These are phyloP conservation scores for Fusarium sp. DNA, from an alignment of 2,329 filamentous ascomycete genomes.

Conservation along the genomic window DNA sequence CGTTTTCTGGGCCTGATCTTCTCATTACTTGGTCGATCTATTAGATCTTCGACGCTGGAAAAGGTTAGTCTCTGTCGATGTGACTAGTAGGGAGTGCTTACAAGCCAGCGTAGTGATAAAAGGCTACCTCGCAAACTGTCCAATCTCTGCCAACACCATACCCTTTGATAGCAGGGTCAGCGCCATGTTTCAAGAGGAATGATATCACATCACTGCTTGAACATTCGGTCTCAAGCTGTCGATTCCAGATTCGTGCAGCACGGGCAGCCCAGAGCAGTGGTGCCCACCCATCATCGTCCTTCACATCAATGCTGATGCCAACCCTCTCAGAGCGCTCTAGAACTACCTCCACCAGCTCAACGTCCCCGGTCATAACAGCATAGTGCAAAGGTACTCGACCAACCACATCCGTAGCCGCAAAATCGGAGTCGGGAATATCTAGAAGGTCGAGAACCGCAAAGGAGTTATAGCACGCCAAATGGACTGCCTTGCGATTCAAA, in stretches of 20 bases:
- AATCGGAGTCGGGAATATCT: too few relatives aligned
- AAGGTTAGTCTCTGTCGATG: fast-evolving
- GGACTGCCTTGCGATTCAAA: too few relatives aligned
- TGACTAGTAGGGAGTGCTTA: fast-evolving
- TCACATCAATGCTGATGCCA: too few relatives aligned
- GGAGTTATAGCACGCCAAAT: too few relatives aligned
- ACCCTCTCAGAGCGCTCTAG: too few relatives aligned
- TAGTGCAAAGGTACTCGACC: too few relatives aligned
- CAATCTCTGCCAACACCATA: not conserved
- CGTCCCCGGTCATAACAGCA: too few relatives aligned
- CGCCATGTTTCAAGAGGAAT: not conserved
- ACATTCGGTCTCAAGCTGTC: fast-evolving
- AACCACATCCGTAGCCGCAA: too few relatives aligned
- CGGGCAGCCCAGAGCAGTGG: too few relatives aligned
- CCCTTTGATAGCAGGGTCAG: not conserved
- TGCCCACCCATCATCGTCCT: too few relatives aligned
- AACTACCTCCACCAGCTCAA: too few relatives aligned
- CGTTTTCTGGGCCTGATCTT: not conserved
- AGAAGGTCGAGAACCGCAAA: too few relatives aligned
- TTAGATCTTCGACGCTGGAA: not conserved
- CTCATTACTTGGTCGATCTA: not conserved
- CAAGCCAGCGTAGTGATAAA: not conserved
- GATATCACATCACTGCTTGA: not conserved
- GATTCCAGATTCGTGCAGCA: not conserved
- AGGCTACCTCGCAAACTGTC: not conserved